Evolutionary conservation across 2,329 filamentous ascomycete genomes (phyloP), one percentile per base, ranked within the genome.

Genomic region (Zasmidium cellare): DNA sequence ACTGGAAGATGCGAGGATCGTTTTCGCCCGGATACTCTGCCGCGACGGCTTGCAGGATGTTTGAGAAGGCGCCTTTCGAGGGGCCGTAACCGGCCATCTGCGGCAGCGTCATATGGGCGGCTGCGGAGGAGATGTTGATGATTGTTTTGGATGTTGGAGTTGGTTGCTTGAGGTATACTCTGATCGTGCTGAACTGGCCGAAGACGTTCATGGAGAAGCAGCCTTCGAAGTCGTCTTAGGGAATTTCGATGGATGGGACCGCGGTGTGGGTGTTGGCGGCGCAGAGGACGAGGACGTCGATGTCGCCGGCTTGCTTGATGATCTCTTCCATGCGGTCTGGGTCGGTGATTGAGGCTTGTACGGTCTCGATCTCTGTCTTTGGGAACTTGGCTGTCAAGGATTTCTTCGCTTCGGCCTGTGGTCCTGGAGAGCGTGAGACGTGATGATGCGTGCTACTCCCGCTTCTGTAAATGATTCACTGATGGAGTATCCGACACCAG

Each of bases 281-380:
- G 56, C 71, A 75, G 56, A 72, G 74, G 49, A 80, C 69, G 14
- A 80, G 58, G 46, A 80, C 66, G 57, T 80, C 66, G 49, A 79
- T 68, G 51, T 70, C 68, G 2, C 69, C 70, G n/a, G 48, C 58
- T 41, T 69, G 63, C 24, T 70, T 65, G 24, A 72, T 70, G 52
- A 69, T 49, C 28, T 77, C 72, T 14, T 69, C 60, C 51, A 68
- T 64, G 20, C 59, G 53, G 5, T 51, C 53, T 18, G 55, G 49
- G 55, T 68, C 65, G 1, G 60, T 64, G 23, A 66, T 67, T 9
- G 71, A 63, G 31, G 67, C 70, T 9, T 66, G 63, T 35, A 69
- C 67, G 3, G 77, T 69, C 22, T 73, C 67, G 41, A 76, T 66
- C 41, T 70, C 66, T 14, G 73, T 64, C 20, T 61, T 54, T 1